phyloP scores from a whole-genome alignment of 345 rosid species.

The Dimocarpus longan region DNA sequence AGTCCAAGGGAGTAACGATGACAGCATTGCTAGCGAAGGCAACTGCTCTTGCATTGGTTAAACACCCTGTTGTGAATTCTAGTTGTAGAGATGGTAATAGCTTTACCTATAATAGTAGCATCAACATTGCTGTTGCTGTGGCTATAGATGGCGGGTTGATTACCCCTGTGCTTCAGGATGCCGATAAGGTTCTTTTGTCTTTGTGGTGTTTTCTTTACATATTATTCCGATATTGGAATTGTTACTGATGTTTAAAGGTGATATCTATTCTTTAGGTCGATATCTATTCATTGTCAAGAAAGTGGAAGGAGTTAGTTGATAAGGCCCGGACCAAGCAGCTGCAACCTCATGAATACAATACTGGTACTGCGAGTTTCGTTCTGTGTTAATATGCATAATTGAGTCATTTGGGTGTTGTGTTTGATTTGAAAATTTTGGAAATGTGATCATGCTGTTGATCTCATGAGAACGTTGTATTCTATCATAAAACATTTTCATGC shows the following conservation, averaged over 20 bases:
- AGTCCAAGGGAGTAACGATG: slow-evolving; percentile 96
- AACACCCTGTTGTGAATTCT: slow-evolving; percentile 85
- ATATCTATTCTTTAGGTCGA: slow-evolving; percentile 62
- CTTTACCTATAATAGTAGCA: slow-evolving; percentile 78
- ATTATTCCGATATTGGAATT: background rate
- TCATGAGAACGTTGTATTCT: background rate
- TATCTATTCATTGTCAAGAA: slow-evolving; percentile 88
- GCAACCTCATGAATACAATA: slow-evolving; percentile 88
- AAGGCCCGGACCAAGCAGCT: slow-evolving; percentile 96
- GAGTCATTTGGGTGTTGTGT: background rate
- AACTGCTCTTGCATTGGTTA: slow-evolving; percentile 78
- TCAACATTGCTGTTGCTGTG: slow-evolving; percentile 96
- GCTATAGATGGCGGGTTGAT: slow-evolving; percentile 92
- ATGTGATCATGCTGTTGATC: background rate
- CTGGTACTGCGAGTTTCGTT: slow-evolving; percentile 47
- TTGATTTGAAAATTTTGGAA: background rate
- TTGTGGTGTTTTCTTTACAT: slow-evolving; percentile 4
- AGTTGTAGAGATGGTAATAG: slow-evolving; percentile 90
- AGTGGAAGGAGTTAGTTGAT: slow-evolving; percentile 97
- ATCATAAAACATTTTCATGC: background rate
- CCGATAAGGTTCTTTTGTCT: slow-evolving; percentile 69
- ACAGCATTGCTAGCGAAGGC: slow-evolving; percentile 96
- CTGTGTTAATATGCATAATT: background rate
- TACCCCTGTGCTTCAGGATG: slow-evolving; percentile 96
- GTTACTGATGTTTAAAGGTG: background rate